Conservation (phyloP, 176 grass and related monocot genomes). For the Paspalum notatum region DNA sequence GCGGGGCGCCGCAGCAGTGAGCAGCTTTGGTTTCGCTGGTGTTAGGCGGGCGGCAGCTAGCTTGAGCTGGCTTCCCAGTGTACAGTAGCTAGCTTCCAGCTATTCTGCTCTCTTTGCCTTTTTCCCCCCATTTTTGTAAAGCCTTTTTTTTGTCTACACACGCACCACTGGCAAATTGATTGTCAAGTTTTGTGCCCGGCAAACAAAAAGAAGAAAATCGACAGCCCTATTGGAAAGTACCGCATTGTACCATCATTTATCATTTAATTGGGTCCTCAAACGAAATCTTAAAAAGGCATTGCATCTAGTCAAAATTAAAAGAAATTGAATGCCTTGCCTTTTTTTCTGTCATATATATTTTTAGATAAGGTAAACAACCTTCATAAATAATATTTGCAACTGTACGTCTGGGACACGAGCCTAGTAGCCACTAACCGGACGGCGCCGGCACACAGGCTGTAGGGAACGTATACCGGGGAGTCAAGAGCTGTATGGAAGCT, state of each 20-base stretch:
- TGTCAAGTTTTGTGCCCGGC: conserved; percentile 15
- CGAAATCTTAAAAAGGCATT: background rate
- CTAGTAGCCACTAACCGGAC: no score
- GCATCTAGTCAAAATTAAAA: no score
- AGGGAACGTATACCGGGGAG: background rate
- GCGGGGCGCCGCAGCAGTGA: conserved; percentile 1
- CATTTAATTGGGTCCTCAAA: background rate
- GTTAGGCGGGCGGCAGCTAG: conserved; percentile 51
- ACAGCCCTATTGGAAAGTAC: background rate
- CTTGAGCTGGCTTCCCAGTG: conserved; percentile 51
- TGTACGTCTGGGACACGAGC: no score
- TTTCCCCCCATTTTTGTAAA: conserved; percentile 9
- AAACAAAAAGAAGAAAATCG: conserved; percentile 1
- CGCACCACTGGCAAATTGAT: conserved; percentile 33
- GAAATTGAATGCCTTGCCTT: no score
- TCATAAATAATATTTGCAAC: no score
- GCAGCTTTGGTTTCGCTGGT: conserved; percentile 43
- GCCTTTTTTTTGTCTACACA: conserved; percentile 9
- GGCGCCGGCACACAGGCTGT: background rate
- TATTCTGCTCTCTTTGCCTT: background rate
- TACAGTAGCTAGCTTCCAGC: conserved; percentile 45
- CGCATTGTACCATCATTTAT: background rate
- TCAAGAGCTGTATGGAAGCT: conserved; percentile 4
- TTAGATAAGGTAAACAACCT: no score
- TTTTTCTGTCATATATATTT: no score